Conservation (phyloP, 805 yeast species). For the Starmera dryadoides region DNA sequence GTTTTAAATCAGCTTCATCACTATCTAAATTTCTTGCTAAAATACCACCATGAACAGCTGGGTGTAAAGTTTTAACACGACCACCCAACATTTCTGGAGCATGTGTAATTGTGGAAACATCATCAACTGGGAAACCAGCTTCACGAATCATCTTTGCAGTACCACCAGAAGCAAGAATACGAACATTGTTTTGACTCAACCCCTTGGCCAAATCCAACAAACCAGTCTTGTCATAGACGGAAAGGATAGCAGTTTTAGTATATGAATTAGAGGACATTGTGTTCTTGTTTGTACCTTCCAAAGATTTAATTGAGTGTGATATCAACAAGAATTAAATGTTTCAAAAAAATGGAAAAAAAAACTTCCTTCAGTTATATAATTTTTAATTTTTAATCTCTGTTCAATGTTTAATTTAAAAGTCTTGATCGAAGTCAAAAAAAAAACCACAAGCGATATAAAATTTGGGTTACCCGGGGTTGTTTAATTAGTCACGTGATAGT, state of each 20-base stretch:
- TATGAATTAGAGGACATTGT: conserved; percentile 22
- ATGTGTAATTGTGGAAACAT: conserved; percentile 89
- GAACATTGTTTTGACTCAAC: conserved; percentile 76
- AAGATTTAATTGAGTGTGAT: too few relatives aligned
- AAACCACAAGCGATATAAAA: too few relatives aligned
- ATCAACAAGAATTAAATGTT: too few relatives aligned
- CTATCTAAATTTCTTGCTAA: conserved; percentile 88
- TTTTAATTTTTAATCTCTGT: too few relatives aligned
- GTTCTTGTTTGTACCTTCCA: neutral
- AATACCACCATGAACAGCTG: conserved; percentile 98
- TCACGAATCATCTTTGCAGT: conserved; percentile 91
- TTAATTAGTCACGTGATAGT: too few relatives aligned
- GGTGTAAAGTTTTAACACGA: conserved; percentile 95
- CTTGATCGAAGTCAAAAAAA: too few relatives aligned
- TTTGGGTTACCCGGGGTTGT: too few relatives aligned
- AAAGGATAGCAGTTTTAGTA: conserved; percentile 84
- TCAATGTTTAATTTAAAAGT: too few relatives aligned
- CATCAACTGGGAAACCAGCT: conserved; percentile 97
- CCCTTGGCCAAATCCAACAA: conserved; percentile 95
- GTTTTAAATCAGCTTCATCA: conserved; percentile 82
- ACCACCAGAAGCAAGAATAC: conserved; percentile 96
- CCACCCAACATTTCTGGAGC: conserved; percentile 99
- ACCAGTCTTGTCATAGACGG: conserved; percentile 97
- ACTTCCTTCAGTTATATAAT: too few relatives aligned
- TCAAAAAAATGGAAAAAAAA: too few relatives aligned